These are phyloP conservation scores for Ostreobium quekettii DNA, from an alignment of 139 green algal species.

Conservation along the genomic window DNA sequence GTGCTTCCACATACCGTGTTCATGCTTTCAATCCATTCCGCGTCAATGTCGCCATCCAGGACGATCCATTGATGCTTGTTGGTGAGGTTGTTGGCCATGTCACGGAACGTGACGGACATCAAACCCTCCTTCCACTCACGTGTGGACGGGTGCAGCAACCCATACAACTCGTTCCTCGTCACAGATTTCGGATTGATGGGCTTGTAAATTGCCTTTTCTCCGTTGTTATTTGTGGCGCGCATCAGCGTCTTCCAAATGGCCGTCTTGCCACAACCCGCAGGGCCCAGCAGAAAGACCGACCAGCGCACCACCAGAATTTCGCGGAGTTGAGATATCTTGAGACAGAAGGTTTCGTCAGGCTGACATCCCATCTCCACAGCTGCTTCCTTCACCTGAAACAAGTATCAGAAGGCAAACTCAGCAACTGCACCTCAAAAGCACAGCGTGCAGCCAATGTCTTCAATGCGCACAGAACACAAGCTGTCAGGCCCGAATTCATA, in stretches of 20 bases:
- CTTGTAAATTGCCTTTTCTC: slow-evolving; percentile 48
- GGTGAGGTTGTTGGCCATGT: slow-evolving; percentile 70
- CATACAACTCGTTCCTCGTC: slow-evolving; percentile 89
- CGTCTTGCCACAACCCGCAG: slow-evolving; percentile 83
- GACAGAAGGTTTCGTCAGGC: slow-evolving; percentile 75
- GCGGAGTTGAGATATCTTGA: slow-evolving; percentile 79
- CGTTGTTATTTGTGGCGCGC: slow-evolving; percentile 61
- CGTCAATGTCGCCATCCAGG: slow-evolving; percentile 91
- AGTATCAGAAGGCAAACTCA: no score
- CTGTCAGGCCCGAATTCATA: no score
- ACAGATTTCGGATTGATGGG: slow-evolving; percentile 85
- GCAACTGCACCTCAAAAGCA: no score
- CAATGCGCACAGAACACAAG: neutral
- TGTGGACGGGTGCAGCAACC: slow-evolving; percentile 72
- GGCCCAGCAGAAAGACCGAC: slow-evolving; percentile 87
- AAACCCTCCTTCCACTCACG: slow-evolving; percentile 92
- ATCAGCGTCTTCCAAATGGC: slow-evolving; percentile 84
- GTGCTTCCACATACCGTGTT: slow-evolving; percentile 90
- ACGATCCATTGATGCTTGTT: slow-evolving; percentile 93
- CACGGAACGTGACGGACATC: slow-evolving; percentile 76
- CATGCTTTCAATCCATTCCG: slow-evolving; percentile 86
- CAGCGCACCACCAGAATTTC: slow-evolving; percentile 80
- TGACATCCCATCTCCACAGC: slow-evolving; percentile 73
- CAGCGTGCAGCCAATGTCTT: no score
- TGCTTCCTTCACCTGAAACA: slow-evolving; percentile 49